Conservation (phyloP, 2,329 filamentous ascomycete species). For the Triangularia verruculosa region DNA sequence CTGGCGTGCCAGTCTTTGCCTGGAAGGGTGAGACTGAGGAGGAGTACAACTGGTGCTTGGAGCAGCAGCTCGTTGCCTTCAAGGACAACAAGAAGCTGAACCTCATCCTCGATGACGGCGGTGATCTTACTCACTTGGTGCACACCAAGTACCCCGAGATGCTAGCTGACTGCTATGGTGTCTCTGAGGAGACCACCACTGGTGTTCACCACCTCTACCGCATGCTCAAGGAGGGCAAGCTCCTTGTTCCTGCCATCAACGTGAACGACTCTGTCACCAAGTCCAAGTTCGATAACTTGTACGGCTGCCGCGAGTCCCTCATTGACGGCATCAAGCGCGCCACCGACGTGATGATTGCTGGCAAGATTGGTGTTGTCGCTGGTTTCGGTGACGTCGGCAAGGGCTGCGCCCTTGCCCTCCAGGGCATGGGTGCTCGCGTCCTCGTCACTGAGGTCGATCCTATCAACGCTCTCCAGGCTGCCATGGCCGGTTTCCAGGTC, state of each 20-base stretch:
- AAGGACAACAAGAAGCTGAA: constrained; percentile 96
- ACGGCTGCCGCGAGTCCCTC: constrained; percentile 98
- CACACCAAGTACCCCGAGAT: constrained; percentile 98
- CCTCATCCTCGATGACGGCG: constrained; percentile 98
- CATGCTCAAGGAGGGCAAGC: constrained; percentile 88
- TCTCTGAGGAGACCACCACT: constrained; percentile 99
- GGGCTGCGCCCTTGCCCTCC: constrained; percentile 93
- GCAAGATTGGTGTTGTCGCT: constrained; percentile 96
- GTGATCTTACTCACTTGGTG: constrained; percentile 92
- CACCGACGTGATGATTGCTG: constrained; percentile 99
- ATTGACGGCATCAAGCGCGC: constrained; percentile 99
- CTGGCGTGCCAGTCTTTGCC: constrained; percentile 81
- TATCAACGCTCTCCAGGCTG: constrained; percentile 99
- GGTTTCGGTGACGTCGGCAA: constrained; percentile 99
- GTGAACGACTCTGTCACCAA: constrained; percentile 99
- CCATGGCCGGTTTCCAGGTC: constrained; percentile 95
- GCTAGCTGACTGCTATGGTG: constrained; percentile 97
- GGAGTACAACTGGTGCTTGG: constrained; percentile 99
- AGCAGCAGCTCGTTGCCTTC: constrained; percentile 97
- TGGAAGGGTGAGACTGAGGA: constrained; percentile 94
- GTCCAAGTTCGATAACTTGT: constrained; percentile 99
- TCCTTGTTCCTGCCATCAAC: constrained; percentile 95
- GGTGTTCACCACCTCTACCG: constrained; percentile 99
- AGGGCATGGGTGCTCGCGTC: constrained; percentile 95
- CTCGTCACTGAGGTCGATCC: constrained; percentile 96